These are phyloP conservation scores for Trichoderma citrinoviride DNA, from an alignment of 2,329 filamentous ascomycete genomes.

Conservation along the genomic window DNA sequence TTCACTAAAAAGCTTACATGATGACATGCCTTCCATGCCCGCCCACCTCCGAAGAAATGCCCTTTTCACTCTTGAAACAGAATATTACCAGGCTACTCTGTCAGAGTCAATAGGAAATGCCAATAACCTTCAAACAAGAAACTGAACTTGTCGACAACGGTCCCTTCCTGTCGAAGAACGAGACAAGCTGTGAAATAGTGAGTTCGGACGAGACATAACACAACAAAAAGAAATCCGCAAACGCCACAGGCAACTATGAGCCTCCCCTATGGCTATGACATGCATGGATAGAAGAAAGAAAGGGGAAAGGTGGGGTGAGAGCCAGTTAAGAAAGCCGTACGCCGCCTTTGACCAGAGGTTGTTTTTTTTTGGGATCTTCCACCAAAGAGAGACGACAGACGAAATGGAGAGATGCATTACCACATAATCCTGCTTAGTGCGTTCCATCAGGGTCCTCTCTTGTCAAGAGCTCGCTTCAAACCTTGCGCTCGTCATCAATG, in stretches of 20 bases:
- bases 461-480: neutral
- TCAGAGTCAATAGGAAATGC: neutral
- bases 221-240: neutral
- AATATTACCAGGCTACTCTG: neutral
- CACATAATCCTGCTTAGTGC: neutral
- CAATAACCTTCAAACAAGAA: neutral
- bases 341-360: neutral
- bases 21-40: too few species aligned
- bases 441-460: neutral
- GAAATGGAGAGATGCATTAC: too few species aligned
- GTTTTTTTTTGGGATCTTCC: neutral
- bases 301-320: neutral
- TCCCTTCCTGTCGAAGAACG: neutral
- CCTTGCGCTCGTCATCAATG: conserved; percentile 44
- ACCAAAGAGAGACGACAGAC: neutral
- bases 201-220: neutral
- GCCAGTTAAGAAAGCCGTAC: neutral
- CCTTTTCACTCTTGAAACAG: neutral
- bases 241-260: neutral
- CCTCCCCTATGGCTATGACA: neutral
- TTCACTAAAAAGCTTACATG: neutral
- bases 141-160: neutral
- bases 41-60: too few species aligned
- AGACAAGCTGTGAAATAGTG: neutral
- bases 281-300: neutral